These are phyloP conservation scores for Botrytis deweyae DNA, from an alignment of 2,329 filamentous ascomycete genomes.

Conservation along the genomic window DNA sequence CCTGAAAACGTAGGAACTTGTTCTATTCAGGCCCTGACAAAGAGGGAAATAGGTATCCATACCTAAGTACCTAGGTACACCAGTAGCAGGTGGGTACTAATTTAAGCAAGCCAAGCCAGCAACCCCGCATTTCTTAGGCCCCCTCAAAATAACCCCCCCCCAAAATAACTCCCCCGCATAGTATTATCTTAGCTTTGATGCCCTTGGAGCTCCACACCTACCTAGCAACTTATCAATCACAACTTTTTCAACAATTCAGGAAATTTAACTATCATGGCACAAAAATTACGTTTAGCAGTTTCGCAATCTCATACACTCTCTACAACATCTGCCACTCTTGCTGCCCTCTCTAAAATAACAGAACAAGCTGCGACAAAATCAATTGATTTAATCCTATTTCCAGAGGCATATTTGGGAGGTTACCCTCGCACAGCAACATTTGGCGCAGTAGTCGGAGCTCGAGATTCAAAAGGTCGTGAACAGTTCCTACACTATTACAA, in stretches of 20 bases:
- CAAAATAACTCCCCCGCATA: not conserved
- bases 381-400: conserved; percentile 76
- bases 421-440: conserved; percentile 83
- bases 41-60: not conserved
- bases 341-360: conserved; percentile 62
- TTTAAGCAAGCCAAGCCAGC: not conserved
- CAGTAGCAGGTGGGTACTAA: not conserved
- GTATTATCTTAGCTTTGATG: not conserved
- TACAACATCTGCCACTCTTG: conserved; percentile 57
- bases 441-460: conserved; percentile 70
- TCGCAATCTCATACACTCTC: conserved; percentile 52
- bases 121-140: not conserved
- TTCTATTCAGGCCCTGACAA: not conserved
- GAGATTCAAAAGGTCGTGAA: conserved; percentile 68
- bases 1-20: not conserved
- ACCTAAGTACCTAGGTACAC: not conserved
- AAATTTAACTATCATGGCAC: conserved; percentile 26
- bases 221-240: not conserved
- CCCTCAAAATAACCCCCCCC: not conserved
- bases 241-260: not conserved
- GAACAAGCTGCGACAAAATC: conserved; percentile 55
- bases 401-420: conserved; percentile 88
- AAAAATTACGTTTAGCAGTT: conserved; percentile 42
- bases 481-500: conserved; percentile 82
- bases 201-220: not conserved